Base-by-base conservation (phyloP, 495 filamentous ascomycete species). In the Neurospora discreta region DNA sequence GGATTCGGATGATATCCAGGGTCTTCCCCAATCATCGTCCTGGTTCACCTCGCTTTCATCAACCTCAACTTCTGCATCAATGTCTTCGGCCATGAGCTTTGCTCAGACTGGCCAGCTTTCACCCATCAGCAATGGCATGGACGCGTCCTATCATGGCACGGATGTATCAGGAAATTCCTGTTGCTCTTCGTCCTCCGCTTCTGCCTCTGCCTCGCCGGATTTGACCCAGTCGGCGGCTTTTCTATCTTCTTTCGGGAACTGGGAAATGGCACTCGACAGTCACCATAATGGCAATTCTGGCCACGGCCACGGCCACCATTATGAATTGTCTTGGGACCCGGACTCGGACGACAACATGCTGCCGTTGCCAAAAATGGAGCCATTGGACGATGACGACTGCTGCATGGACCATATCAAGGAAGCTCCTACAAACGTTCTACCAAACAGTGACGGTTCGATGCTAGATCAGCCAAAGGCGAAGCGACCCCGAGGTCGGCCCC, bases 401-500 rank as follows among this genome's bases (percentile, higher is more conserved):
- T 77, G 82, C 65, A 81, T 86, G 80, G 80, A 83, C 46, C 80
- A 85, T 26, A 71, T 86, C 9, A 77, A 83, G 65, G 82, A 83
- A 70, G 83, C 82, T 13, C 83, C 83, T 33, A 33, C 52, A 65
- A 30, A 33, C 6, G 7, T 26, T 33, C 52, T 65, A 3, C 15
- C 52, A 8, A 65, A 36, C 15, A 65, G 52, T 15, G 52, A 65
- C 52, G 52, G 52, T 16, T 72, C 74, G 40, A 80, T 78, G 39
- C 74, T 77, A 44, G 71, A 67, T 23, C 79, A 80, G 44, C 70
- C 78, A 18, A 84, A 82, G 68, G 76, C 78, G 36, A 90, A 89
- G 75, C 78, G 90, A 72, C 87, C 87, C 18, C 88, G 94, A 78
- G 94, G 94, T 30, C 89, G 94, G 30, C 94, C 94, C 69, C 85